Base-by-base conservation (phyloP, 345 rosid species). In the Hevea brasiliensis region DNA sequence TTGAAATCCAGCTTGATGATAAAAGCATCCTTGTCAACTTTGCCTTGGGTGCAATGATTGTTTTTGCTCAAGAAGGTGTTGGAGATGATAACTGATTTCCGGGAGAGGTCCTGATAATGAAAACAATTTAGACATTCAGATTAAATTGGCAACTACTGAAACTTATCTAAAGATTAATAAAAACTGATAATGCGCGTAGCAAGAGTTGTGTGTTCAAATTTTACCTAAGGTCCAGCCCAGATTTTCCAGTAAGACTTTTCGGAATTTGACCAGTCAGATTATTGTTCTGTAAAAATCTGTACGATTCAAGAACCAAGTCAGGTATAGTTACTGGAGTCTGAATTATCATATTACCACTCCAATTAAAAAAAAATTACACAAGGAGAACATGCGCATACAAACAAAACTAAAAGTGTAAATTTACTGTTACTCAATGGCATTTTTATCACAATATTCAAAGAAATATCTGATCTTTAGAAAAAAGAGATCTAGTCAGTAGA, bases 231-330 rank as follows among this genome's bases (percentile, higher is more conserved):
- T 80, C 79, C 69, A 90, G 84, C 27, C 90, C 88, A 3, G 86
- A 78, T 74, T 78, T 89, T 58, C 79, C 80, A 60, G 74, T 61
- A 67, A 92, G 91, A 58, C 75, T 86, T 72, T 55, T 74, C 12
- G 97, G 97, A 64, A 87, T 55, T 68, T 78, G 83, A 70, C 98
- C 96, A 1, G 92, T 88, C 76, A 95, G 83, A 76, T 89, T 89
- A 76, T 95, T 95, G 90, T 92, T 92, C 76, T 95, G 93, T 71
- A 95, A 79, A 81, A 83, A 91, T 72, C 99, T 95, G 87, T 57
- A 75, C 75, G 61, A 63, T 61, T 73, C 63, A 67, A 32, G 64
- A 75, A 72, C 23, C 21, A 21, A 10, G 75, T 74, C 64, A 75
- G 71, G 62, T 67, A 21, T 24, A 62, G 4, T 71, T 37, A 69